Evolutionary conservation across 805 yeast genomes (phyloP), one percentile per base, ranked within the genome.

Genomic region (Ogataea wickerhamii): DNA sequence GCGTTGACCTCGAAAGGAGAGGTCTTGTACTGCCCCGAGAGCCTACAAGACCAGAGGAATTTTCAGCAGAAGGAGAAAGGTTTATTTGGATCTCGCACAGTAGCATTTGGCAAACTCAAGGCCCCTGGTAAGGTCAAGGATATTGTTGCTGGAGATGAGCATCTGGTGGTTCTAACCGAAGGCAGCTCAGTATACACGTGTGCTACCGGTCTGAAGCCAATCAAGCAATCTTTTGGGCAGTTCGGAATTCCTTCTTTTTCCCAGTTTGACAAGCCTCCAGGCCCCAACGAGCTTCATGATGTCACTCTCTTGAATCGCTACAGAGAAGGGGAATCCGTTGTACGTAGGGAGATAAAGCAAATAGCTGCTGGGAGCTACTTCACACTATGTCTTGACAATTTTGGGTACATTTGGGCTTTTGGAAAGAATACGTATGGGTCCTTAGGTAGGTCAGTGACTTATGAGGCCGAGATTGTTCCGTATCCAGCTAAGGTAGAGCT

Each of bases 341-440:
- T 43, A 29, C 65, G 69, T 5, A 67, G 91, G 38, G 46, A 51
- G 2, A 77, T 87, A 36, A 60, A 52, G 4, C 66, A 76, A 48
- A 71, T 91, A 28, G 86, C 93, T 1, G 67, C 85, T 41, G 97
- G 98, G 7, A 68, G 71, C 34, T 69, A 68, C 56, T 95, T 87
- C 61, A 76, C 88, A 3, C 57, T 88, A 23, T 91, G 80, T 5
- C 57, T 74, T n/a, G 91, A 86, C 49, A 51, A 66, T 2, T 53
- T 66, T n/a, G 93, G 91, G 6, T 68, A 70, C 36, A 64, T 87
- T n/a, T 84, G 82, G 76, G 74, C 87, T 2, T 89, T 93, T 76
- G 98, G 98, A 18, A 75, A 76, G 41, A 91, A 91, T 58, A 68
- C 76, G 3, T 77, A 65, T 58, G 98, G 98, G n/a, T 91, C 93